These are phyloP conservation scores for Coemansia sp. DNA, from an alignment of 192 early-diverging fungal species.

Conservation along the genomic window DNA sequence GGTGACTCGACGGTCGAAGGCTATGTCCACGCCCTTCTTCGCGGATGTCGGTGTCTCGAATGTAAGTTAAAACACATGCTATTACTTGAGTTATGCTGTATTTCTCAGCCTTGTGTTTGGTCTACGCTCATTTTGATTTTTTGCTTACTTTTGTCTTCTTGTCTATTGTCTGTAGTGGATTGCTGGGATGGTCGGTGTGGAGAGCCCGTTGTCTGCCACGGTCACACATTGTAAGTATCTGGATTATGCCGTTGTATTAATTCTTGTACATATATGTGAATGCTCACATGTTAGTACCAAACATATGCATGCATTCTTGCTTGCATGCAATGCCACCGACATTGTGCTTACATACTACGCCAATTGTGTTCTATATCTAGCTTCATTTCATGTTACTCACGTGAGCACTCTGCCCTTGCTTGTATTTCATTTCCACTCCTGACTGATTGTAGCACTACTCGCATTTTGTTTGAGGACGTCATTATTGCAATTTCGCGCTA, in stretches of 20 bases:
- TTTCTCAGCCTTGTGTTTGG: neutral
- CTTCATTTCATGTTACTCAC: conserved; percentile 3
- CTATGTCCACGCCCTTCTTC: conserved; percentile 81
- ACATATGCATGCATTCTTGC: neutral
- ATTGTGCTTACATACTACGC: neutral
- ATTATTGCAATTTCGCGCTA: conserved; percentile 80
- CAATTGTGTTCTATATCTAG: neutral
- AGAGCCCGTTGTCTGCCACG: conserved; percentile 79
- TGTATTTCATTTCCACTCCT: neutral
- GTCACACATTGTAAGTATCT: conserved; percentile 67
- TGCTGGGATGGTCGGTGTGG: conserved; percentile 84
- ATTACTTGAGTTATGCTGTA: neutral
- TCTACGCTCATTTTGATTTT: conserved; percentile 6
- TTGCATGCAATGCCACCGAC: neutral
- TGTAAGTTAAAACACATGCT: conserved; percentile 18
- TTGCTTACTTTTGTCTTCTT: conserved; percentile 7
- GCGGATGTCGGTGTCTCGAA: conserved; percentile 89
- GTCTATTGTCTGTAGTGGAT: conserved; percentile 61
- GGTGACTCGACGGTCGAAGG: conserved; percentile 78
- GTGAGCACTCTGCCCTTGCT: conserved; percentile 3
- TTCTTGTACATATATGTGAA: neutral
- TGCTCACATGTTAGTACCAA: neutral
- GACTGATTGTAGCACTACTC: conserved; percentile 56
- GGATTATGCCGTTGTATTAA: neutral
- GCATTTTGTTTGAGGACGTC: conserved; percentile 79